Evolutionary conservation across 495 filamentous ascomycete genomes (phyloP).

Genomic region (Letharia lupina): DNA sequence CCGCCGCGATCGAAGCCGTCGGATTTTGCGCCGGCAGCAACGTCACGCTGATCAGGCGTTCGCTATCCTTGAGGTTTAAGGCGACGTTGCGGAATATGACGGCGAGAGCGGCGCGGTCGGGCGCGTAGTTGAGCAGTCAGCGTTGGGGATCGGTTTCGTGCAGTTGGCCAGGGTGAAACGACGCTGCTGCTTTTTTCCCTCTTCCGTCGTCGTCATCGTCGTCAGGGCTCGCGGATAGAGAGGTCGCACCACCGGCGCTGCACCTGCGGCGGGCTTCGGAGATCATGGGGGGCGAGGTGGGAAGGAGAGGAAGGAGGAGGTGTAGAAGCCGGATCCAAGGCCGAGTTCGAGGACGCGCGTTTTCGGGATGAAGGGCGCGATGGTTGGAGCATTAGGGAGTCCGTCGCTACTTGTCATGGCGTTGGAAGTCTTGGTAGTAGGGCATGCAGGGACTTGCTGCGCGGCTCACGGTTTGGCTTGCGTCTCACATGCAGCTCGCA

Average conservation of each 20-base stretch:
- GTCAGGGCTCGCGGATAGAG: too few relatives aligned
- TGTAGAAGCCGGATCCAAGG: conserved; percentile 28
- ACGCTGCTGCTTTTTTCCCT: neutral
- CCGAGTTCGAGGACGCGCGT: conserved; percentile 29
- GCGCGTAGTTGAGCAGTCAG: conserved; percentile 38
- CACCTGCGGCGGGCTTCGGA: conserved; percentile 16
- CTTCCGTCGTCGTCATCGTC: too few relatives aligned
- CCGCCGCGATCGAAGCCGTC: neutral
- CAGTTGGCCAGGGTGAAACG: conserved; percentile 25
- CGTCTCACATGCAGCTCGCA: too few relatives aligned
- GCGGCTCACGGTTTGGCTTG: too few relatives aligned
- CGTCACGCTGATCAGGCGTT: conserved; percentile 26
- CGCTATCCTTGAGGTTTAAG: conserved; percentile 30
- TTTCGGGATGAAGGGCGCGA: too few relatives aligned
- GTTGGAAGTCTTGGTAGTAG: too few relatives aligned
- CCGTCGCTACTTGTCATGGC: too few relatives aligned
- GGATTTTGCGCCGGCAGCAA: conserved; percentile 2
- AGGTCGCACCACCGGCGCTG: too few relatives aligned
- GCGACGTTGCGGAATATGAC: conserved; percentile 31
- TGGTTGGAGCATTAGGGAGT: too few relatives aligned
- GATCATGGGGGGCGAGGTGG: conserved; percentile 30
- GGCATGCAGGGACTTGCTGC: too few relatives aligned
- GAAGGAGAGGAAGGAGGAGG: conserved; percentile 12
- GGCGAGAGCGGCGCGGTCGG: conserved; percentile 21
- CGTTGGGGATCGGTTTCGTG: conserved; percentile 12